Percentiles rank a stretch among this genome's conserved stretches.
phyloP scores from a whole-genome alignment of 1,284 basidiomycete species.

The Sporisorium graminicola region DNA sequence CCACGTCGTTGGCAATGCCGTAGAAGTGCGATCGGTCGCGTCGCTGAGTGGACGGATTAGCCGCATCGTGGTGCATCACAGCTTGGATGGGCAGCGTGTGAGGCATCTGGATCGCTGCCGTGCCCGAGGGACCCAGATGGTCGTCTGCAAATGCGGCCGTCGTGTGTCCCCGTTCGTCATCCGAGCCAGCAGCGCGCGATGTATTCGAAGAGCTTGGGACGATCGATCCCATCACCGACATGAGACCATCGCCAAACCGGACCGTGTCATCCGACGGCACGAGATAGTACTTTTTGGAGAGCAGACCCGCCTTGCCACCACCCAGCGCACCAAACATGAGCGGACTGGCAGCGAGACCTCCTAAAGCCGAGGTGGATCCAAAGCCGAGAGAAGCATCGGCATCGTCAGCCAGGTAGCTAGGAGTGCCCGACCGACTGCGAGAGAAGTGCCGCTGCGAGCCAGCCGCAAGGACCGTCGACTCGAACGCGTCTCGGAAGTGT shows the following conservation, averaged over 20 bases:
- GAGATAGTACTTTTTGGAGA: constrained; percentile 75
- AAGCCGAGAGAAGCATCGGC: constrained; percentile 15
- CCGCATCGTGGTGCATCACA: constrained; percentile 24
- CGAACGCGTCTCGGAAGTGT: constrained; percentile 49
- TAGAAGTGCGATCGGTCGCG: constrained; percentile 46
- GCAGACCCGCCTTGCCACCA: constrained; percentile 34
- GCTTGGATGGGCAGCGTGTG: constrained; percentile 38
- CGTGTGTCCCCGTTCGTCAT: constrained; percentile 12
- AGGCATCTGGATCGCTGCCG: constrained; percentile 39
- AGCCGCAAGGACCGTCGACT: constrained; percentile 10
- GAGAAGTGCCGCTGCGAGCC: constrained; percentile 24
- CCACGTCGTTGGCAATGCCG: constrained; percentile 56
- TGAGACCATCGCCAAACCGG: constrained; percentile 81
- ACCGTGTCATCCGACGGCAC: constrained; percentile 81
- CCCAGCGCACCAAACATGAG: constrained; percentile 37
- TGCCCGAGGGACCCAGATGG: constrained; percentile 36
- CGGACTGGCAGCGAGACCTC: constrained; percentile 46
- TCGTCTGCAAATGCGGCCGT: constrained; percentile 21
- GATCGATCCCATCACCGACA: constrained; percentile 65
- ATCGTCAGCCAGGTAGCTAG: constrained; percentile 11
- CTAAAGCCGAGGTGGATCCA: constrained; percentile 23
- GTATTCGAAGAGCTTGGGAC: constrained; percentile 3
- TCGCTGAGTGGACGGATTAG: constrained; percentile 8
- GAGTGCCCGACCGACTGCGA: constrained; percentile 30
- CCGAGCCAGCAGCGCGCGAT: constrained; percentile 9